Conservation (phyloP, 2,329 filamentous ascomycete species). For the Podosphaera xanthii region DNA sequence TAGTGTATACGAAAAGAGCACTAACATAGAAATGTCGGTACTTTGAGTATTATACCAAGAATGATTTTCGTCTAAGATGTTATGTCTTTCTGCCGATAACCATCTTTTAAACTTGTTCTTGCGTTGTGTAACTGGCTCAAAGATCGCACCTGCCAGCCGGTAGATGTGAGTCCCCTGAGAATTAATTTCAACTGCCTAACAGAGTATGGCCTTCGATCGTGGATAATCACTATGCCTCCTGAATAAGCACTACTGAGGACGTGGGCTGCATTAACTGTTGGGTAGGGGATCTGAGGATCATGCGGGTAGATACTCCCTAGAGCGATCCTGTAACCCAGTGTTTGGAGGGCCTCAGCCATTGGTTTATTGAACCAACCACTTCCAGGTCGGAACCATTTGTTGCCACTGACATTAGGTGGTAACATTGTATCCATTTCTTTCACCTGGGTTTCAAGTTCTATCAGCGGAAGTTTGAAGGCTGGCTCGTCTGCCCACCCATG, state of each 20-base stretch:
- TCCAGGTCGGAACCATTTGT: slow-evolving; percentile 57
- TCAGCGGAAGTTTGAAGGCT: slow-evolving; percentile 34
- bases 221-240: slow-evolving; percentile 64
- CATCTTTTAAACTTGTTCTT: no score
- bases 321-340: slow-evolving; percentile 47
- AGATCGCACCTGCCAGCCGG: slow-evolving; percentile 50
- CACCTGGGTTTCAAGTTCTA: slow-evolving; percentile 40
- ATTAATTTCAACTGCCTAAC: slow-evolving; percentile 53
- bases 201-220: slow-evolving; percentile 70
- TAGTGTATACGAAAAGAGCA: no score
- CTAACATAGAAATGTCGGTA: no score
- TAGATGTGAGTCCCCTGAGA: slow-evolving; percentile 43
- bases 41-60: no score
- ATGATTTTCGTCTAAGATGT: no score
- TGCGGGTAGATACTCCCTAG: slow-evolving; percentile 74
- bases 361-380: slow-evolving; percentile 57
- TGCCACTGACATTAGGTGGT: slow-evolving; percentile 25
- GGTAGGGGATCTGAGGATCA: slow-evolving; percentile 60
- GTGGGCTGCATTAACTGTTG: slow-evolving; percentile 50
- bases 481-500: slow-evolving; percentile 80
- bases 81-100: no score
- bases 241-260: slow-evolving; percentile 58
- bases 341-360: slow-evolving; percentile 38
- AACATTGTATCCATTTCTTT: slow-evolving; percentile 32
- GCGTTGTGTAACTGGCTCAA: slow-evolving; percentile 37